A percentile compares a stretch with the other conserved stretches of the same genome.
Conservation (phyloP, 2,329 filamentous ascomycete genomes). For the Penicillium olsonii region DNA sequence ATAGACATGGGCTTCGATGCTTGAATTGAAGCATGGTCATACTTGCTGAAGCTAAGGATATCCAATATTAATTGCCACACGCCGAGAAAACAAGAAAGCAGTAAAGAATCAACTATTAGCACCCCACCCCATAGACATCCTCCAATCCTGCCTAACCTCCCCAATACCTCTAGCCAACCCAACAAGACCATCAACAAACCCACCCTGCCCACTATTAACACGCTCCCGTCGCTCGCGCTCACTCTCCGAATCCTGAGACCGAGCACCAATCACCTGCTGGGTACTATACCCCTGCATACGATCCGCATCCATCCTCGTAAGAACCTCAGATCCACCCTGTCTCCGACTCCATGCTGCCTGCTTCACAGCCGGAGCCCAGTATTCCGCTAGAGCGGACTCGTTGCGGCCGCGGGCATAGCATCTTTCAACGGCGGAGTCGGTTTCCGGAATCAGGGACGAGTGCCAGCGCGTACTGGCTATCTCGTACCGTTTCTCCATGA, state of each 20-base stretch:
- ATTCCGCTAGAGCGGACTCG: slow-evolving; percentile 31
- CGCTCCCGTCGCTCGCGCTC: slow-evolving; percentile 25
- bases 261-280: slow-evolving; percentile 16
- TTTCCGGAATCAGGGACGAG: slow-evolving; percentile 21
- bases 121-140: slow-evolving; percentile 28
- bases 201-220: slow-evolving; percentile 25
- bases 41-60: no score
- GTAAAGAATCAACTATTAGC: slow-evolving; percentile 14
- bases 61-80: neutral
- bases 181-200: slow-evolving; percentile 28
- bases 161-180: slow-evolving; percentile 27
- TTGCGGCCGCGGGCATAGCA: slow-evolving; percentile 28
- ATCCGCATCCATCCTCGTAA: slow-evolving; percentile 24
- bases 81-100: neutral
- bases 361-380: slow-evolving; percentile 38
- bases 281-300: slow-evolving; percentile 20
- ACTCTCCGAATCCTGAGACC: slow-evolving; percentile 12
- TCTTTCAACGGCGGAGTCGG: slow-evolving; percentile 12
- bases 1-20: no score
- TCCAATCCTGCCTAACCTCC: slow-evolving; percentile 28
- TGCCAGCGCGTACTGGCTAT: slow-evolving; percentile 35
- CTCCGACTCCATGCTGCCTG: slow-evolving; percentile 37
- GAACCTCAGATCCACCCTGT: slow-evolving; percentile 13
- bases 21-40: no score
- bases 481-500: slow-evolving; percentile 41